Conservation (phyloP, 495 filamentous ascomycete species). For the Penicillium canescens region DNA sequence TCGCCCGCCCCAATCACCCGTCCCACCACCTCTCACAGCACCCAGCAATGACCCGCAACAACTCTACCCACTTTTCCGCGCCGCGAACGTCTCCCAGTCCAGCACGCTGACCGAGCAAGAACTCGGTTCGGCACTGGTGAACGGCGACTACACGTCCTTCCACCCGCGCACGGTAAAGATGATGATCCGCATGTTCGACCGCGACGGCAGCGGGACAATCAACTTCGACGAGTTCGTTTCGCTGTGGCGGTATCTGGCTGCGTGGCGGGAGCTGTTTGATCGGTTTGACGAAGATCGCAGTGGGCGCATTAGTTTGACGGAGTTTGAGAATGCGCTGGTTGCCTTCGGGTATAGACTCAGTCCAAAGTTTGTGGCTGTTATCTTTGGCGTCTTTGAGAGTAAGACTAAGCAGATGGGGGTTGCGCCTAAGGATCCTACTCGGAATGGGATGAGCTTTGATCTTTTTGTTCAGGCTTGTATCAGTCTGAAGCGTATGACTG, state of each 20-base stretch:
- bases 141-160: constrained; percentile 92
- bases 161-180: constrained; percentile 95
- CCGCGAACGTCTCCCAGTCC: constrained; percentile 81
- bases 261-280: constrained; percentile 93
- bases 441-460: constrained; percentile 86
- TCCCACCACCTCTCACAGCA: constrained; percentile 58
- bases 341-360: constrained; percentile 94
- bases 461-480: constrained; percentile 98
- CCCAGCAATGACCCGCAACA: constrained; percentile 61
- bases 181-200: constrained; percentile 99
- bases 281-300: constrained; percentile 87
- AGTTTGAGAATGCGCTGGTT: constrained; percentile 88
- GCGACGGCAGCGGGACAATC: constrained; percentile 81
- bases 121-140: constrained; percentile 88
- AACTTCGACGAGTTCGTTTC: constrained; percentile 94
- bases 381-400: constrained; percentile 71
- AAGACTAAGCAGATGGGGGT: constrained; percentile 37
- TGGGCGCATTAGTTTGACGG: constrained; percentile 80
- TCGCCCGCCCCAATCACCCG: constrained; percentile 55
- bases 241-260: constrained; percentile 90
- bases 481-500: constrained; percentile 94
- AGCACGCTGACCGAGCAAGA: constrained; percentile 85
- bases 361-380: constrained; percentile 72
- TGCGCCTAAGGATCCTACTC: constrained; percentile 30
- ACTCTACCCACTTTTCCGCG: constrained; percentile 83